A percentile compares a stretch with the other conserved stretches of the same genome.
Evolutionary conservation across 1,139 yeast species (phyloP).

Genomic region (Kurtzmaniella quercitrusa): DNA sequence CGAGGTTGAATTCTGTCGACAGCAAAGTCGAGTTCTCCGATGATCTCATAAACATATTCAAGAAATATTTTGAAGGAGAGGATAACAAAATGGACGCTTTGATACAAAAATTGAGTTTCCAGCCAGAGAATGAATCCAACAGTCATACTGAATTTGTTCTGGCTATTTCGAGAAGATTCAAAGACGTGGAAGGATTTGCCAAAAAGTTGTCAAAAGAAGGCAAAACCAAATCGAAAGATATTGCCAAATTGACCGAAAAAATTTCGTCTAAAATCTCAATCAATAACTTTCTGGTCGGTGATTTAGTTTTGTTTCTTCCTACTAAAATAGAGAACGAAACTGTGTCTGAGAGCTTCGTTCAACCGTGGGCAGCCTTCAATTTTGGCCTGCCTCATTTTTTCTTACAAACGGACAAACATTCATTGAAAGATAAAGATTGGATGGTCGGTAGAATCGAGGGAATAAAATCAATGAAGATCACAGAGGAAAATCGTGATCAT

Average conservation of each 20-base stretch:
- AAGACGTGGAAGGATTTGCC: conserved; percentile 89
- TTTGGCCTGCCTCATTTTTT: conserved; percentile 78
- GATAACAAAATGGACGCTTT: conserved; percentile 21
- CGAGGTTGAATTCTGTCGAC: conserved; percentile 11
- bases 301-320: conserved; percentile 78
- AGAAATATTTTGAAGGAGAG: conserved; percentile 16
- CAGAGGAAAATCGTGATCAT: conserved; percentile 28
- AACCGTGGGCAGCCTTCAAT: conserved; percentile 87
- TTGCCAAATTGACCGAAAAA: conserved; percentile 30
- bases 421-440: conserved; percentile 54
- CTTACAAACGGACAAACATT: conserved; percentile 33
- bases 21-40: conserved; percentile 15
- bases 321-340: conserved; percentile 49
- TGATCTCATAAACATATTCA: conserved; percentile 16
- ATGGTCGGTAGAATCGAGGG: conserved; percentile 57
- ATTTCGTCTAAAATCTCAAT: conserved; percentile 56
- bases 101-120: conserved; percentile 12
- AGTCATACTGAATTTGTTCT: conserved; percentile 36
- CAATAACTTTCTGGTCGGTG: conserved; percentile 61
- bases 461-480: conserved; percentile 46
- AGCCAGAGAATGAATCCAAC: conserved; percentile 9
- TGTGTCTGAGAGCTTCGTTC: conserved; percentile 20
- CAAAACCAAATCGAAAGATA: conserved; percentile 46
- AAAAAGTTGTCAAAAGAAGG: conserved; percentile 78
- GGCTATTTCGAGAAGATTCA: conserved; percentile 72